Base-by-base conservation (phyloP, 1,284 basidiomycete genomes). In the Irpex sp. region DNA sequence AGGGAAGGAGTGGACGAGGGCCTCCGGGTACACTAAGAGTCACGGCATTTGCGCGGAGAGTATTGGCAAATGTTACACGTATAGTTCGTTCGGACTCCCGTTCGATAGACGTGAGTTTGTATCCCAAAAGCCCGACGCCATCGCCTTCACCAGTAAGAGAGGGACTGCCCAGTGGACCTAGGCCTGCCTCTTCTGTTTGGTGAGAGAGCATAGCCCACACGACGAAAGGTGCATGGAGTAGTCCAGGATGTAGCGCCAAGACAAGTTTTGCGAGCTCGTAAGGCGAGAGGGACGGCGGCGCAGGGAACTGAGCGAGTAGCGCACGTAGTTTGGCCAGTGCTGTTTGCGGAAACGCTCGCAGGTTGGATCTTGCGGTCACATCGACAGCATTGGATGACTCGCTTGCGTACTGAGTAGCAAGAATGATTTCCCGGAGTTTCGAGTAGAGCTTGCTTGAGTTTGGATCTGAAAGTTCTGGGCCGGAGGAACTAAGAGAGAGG, bases 311-410 rank as follows among this genome's bases (percentile, higher is more conserved):
- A 1, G 76, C 67, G 1, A 82, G 63, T 0, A 89, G 74, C 1
- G 71, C 69, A 2, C 73, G 70, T 4, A 87, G 77, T 67, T 87
- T 88, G 8, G 73, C 71, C 1, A 88, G 72, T 0, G 86, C 81
- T 0, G 86, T 88, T 69, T 88, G 86, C 0, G 87, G 86, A 68
- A 89, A 89, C 0, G 84, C 79, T 0, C 83, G 82, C 5, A 88
- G 74, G 0, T 81, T 73, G 1, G 82, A 81, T 65, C 78, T 81
- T 3, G 82, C 82, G 17, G 85, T 74, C 0, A 77, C 73, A 59
- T 85, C 81, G 6, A 88, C 75, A 0, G 80, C 74, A 64, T 82
- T 76, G 13, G 81, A 77, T 0, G 83, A 75, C 70, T 87, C 86
- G 68, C 79, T 84, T 0, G 86, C 85, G 63, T 82, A 82, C 69